Conservation (phyloP, 1,139 yeast species). For the Geotrichum klebahnii region DNA sequence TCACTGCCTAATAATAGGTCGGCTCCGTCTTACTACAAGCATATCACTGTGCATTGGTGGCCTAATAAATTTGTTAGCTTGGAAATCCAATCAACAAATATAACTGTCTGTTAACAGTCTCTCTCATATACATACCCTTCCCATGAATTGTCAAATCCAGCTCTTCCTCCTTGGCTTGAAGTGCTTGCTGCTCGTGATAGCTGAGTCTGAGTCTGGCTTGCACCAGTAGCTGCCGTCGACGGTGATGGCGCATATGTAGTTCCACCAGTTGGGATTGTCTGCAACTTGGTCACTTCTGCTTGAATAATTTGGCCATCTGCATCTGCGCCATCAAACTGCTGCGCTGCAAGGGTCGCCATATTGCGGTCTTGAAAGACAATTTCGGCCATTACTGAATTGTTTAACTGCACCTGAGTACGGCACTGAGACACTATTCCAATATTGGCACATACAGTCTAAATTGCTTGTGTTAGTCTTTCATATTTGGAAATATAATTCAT, state of each 20-base stretch:
- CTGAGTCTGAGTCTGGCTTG: background rate
- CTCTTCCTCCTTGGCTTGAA: no score
- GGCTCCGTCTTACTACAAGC: slow-evolving; percentile 13
- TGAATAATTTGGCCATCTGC: slow-evolving; percentile 33
- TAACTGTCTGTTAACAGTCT: background rate
- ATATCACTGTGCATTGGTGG: slow-evolving; percentile 11
- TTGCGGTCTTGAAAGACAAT: slow-evolving; percentile 28
- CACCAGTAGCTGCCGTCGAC: background rate
- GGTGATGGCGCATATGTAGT: background rate
- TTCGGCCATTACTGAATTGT: slow-evolving; percentile 30
- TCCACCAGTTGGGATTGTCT: slow-evolving; percentile 24
- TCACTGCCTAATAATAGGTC: slow-evolving; percentile 14
- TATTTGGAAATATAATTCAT: no score
- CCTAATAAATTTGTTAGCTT: background rate
- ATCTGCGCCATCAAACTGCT: slow-evolving; percentile 29
- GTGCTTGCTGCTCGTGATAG: no score
- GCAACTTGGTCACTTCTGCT: slow-evolving; percentile 29
- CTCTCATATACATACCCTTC: slow-evolving; percentile 5
- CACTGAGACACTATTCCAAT: slow-evolving; percentile 30
- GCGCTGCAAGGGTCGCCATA: slow-evolving; percentile 28
- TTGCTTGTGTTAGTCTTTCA: background rate
- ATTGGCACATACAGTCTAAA: slow-evolving; percentile 27
- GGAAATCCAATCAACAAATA: background rate
- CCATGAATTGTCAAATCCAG: slow-evolving; percentile 1
- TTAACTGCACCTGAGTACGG: slow-evolving; percentile 25